Evolutionary conservation across 2,329 filamentous ascomycete genomes (phyloP).

Genomic region (Colletotrichum magnum): DNA sequence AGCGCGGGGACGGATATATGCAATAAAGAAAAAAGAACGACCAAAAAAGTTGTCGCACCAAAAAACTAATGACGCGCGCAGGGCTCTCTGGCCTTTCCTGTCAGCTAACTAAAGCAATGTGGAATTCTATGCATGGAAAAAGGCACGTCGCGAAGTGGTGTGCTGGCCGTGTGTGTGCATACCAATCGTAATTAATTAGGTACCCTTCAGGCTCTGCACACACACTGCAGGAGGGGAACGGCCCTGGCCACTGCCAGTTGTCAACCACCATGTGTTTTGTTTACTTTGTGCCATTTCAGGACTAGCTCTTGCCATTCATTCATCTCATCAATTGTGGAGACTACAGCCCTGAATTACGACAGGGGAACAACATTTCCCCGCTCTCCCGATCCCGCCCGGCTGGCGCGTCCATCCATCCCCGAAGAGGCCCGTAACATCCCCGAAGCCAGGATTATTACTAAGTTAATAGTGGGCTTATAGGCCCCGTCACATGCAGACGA

Average conservation of each 20-base stretch:
- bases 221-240: neutral
- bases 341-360: constrained; percentile 7
- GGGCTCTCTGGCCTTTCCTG: constrained; percentile 23
- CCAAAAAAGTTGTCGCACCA: neutral
- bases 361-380: constrained; percentile 38
- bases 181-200: neutral
- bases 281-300: constrained; percentile 30
- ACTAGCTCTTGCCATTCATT: constrained; percentile 16
- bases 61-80: constrained; percentile 12
- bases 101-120: constrained; percentile 21
- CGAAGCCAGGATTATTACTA: neutral
- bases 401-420: neutral
- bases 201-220: too few species aligned
- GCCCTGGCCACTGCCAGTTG: constrained; percentile 26
- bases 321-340: too few species aligned
- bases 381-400: constrained; percentile 4
- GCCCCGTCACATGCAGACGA: constrained; percentile 38
- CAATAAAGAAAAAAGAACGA: constrained; percentile 15
- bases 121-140: constrained; percentile 32
- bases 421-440: constrained; percentile 1
- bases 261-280: constrained; percentile 34
- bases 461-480: neutral
- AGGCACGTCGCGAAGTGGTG: constrained; percentile 34
- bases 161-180: constrained; percentile 20
- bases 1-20: constrained; percentile 10